Evolutionary conservation across 164 flowering plant species (phyloP).

Genomic region (Pachysandra terminalis): DNA sequence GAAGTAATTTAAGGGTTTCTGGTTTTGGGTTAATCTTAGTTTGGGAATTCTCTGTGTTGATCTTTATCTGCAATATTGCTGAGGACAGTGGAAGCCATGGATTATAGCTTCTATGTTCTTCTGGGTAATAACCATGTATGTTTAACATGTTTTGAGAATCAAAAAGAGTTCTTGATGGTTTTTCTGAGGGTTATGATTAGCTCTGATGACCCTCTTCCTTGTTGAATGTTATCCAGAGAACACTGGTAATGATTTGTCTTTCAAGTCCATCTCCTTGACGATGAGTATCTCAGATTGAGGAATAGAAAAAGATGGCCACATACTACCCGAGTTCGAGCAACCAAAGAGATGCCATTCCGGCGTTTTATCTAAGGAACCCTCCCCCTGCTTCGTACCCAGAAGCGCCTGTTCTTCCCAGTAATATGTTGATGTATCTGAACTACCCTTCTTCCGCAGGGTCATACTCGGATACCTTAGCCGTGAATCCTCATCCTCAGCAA

Average conservation of each 20-base stretch:
- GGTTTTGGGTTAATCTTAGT: neutral
- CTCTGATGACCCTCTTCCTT: slow-evolving; percentile 8
- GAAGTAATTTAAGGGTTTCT: neutral
- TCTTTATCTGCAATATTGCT: neutral
- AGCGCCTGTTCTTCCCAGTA: slow-evolving; percentile 39
- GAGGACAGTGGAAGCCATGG: neutral
- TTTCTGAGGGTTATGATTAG: neutral
- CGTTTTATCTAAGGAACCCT: slow-evolving; percentile 49
- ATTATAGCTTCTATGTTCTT: neutral
- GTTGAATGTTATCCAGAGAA: slow-evolving; percentile 8
- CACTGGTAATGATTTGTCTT: slow-evolving; percentile 19
- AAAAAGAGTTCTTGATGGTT: neutral
- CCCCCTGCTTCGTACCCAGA: slow-evolving; percentile 47
- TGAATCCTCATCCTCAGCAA: slow-evolving; percentile 43
- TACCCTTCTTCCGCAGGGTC: slow-evolving; percentile 48
- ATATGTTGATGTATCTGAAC: slow-evolving; percentile 64
- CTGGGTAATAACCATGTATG: too few species aligned
- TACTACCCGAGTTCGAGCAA: slow-evolving; percentile 53
- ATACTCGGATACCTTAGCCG: slow-evolving; percentile 45
- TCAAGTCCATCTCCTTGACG: slow-evolving; percentile 12
- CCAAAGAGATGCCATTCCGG: slow-evolving; percentile 53
- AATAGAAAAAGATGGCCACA: slow-evolving; percentile 60
- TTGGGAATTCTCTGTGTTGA: slow-evolving; percentile 3
- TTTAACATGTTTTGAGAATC: too few species aligned
- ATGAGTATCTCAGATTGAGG: slow-evolving; percentile 17